phyloP scores from a whole-genome alignment of 2,329 filamentous ascomycete species.

The Decorospora gaudefroyi region DNA sequence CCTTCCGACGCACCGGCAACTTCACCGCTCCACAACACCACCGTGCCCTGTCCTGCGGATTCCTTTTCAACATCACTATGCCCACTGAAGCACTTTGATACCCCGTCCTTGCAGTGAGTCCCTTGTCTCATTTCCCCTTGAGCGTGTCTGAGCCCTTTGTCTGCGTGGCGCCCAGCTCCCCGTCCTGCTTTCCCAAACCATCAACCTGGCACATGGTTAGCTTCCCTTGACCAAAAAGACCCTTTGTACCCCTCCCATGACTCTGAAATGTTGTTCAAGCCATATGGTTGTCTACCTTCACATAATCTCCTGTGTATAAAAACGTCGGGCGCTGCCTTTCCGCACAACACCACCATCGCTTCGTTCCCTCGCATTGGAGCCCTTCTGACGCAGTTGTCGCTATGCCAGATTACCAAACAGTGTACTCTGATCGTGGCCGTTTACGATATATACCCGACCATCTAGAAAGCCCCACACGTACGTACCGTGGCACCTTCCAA shows the following conservation, averaged over 20 bases:
- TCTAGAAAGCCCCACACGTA: conserved; percentile 30
- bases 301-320: conserved; percentile 28
- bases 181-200: conserved; percentile 40
- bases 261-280: conserved; percentile 38
- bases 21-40: conserved; percentile 38
- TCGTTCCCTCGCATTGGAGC: conserved; percentile 22
- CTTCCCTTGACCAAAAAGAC: conserved; percentile 37
- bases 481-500: conserved; percentile 51
- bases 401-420: conserved; percentile 48
- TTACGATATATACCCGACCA: conserved; percentile 48
- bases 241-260: conserved; percentile 45
- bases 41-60: conserved; percentile 32
- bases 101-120: conserved; percentile 36
- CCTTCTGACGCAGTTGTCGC: conserved; percentile 37
- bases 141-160: conserved; percentile 38
- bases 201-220: conserved; percentile 38
- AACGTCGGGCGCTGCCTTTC: conserved; percentile 19
- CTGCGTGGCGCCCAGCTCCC: conserved; percentile 29
- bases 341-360: conserved; percentile 9
- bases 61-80: conserved; percentile 33
- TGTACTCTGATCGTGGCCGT: conserved; percentile 47
- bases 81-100: conserved; percentile 27
- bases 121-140: conserved; percentile 44
- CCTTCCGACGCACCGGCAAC: conserved; percentile 35
- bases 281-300: conserved; percentile 21